Conservation (phyloP, 75 land plant species). For the Chamaecyparis obtusa region DNA sequence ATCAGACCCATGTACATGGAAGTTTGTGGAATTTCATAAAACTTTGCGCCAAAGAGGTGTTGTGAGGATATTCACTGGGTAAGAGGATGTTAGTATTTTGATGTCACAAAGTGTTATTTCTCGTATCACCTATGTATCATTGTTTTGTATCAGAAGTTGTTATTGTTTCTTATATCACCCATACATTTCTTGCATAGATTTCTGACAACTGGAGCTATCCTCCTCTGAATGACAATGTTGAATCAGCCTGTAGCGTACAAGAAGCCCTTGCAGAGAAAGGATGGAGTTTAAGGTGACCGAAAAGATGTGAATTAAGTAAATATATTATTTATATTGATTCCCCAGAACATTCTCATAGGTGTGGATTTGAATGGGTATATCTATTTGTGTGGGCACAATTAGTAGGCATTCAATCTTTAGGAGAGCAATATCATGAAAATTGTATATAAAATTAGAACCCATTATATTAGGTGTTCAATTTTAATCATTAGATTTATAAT, state of each 20-base stretch:
- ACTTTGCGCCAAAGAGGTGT: conserved; percentile 70
- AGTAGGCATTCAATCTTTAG: neutral
- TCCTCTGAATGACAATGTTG: conserved; percentile 87
- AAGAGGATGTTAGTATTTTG: conserved; percentile 78
- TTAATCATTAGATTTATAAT: neutral
- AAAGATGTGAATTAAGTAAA: neutral
- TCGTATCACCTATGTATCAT: neutral
- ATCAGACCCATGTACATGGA: conserved; percentile 90
- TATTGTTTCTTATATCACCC: neutral
- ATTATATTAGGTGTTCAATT: neutral
- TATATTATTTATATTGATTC: neutral
- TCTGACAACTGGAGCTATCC: conserved; percentile 98
- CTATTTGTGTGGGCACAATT: neutral
- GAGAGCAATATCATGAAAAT: neutral
- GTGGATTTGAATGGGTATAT: neutral
- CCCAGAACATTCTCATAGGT: neutral
- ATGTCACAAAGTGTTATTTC: neutral
- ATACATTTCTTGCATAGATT: conserved; percentile 45
- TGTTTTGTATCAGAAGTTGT: neutral
- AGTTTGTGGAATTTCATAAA: conserved; percentile 80
- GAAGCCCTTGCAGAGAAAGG: conserved; percentile 87
- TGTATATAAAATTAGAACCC: neutral
- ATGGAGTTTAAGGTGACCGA: conserved; percentile 48
- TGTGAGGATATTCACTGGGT: conserved; percentile 73
- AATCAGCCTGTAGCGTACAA: conserved; percentile 62